These are phyloP conservation scores for Chenopodium formosanum DNA, from an alignment of 148 eudicot genomes.

Conservation along the genomic window DNA sequence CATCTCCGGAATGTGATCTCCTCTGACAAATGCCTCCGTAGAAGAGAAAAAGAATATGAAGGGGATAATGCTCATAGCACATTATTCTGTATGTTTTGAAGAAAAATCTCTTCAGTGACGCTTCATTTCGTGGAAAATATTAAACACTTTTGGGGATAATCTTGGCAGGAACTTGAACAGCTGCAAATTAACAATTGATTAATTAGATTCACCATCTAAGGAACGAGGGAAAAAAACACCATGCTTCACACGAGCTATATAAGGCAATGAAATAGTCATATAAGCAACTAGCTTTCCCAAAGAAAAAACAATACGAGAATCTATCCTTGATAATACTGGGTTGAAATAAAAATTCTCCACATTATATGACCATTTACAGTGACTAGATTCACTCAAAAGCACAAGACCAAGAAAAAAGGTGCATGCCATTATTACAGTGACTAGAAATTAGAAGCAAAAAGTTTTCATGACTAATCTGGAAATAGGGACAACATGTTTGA, in stretches of 20 bases:
- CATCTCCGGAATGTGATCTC: conserved; percentile 6
- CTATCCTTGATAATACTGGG: background rate
- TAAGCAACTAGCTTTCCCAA: background rate
- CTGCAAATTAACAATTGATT: conserved; percentile 38
- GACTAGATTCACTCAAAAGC: background rate
- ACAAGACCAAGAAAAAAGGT: background rate
- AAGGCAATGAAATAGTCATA: background rate
- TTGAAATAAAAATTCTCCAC: background rate
- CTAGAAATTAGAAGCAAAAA: background rate
- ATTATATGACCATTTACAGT: background rate
- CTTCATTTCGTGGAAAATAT: conserved; percentile 74
- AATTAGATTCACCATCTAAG: background rate
- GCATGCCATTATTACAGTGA: background rate
- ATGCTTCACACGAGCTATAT: background rate
- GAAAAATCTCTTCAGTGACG: conserved; percentile 46
- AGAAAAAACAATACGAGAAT: background rate
- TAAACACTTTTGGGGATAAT: conserved; percentile 70
- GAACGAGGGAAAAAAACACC: background rate
- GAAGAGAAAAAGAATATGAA: conserved; percentile 17
- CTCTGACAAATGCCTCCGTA: conserved; percentile 13
- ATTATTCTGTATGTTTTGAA: conserved; percentile 17
- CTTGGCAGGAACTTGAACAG: conserved; percentile 88
- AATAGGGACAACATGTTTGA: background rate
- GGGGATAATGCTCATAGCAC: conserved; percentile 4
- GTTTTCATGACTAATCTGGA: background rate